Percentiles rank a stretch among this genome's conserved stretches.
These are phyloP conservation scores for Knoxia roxburghii DNA, from an alignment of 257 asterid genomes.

Conservation along the genomic window DNA sequence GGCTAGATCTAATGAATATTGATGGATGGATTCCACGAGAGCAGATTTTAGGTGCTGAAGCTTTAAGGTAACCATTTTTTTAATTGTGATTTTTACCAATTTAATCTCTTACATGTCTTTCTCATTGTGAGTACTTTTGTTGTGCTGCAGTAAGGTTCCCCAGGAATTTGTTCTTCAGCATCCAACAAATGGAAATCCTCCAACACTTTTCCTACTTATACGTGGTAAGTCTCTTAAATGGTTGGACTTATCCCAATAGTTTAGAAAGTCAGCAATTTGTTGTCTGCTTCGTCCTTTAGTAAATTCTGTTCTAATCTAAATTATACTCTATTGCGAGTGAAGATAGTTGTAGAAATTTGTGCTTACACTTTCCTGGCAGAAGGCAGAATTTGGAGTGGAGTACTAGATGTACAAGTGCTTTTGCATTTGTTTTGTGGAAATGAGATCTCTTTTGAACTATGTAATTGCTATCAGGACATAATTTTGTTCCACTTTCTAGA, in stretches of 20 bases:
- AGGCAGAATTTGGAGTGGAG: neutral
- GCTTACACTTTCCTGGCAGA: neutral
- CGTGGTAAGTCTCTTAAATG: slow-evolving; percentile 46
- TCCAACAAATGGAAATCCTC: slow-evolving; percentile 95
- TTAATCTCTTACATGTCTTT: slow-evolving; percentile 5
- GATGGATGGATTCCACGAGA: slow-evolving; percentile 99
- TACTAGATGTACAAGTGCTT: neutral
- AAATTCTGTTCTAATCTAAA: neutral
- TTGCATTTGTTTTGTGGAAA: neutral
- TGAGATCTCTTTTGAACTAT: neutral
- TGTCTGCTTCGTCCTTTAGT: neutral
- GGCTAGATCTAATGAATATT: slow-evolving; percentile 93
- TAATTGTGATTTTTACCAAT: slow-evolving; percentile 4
- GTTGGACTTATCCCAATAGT: neutral
- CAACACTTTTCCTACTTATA: slow-evolving; percentile 72
- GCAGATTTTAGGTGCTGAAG: slow-evolving; percentile 97
- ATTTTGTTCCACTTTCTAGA: neutral
- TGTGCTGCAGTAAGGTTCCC: slow-evolving; percentile 87
- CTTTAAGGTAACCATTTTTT: slow-evolving; percentile 56
- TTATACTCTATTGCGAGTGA: neutral
- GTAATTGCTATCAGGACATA: neutral
- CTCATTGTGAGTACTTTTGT: slow-evolving; percentile 17
- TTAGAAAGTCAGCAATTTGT: neutral
- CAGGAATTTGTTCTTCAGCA: slow-evolving; percentile 86
- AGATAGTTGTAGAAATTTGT: neutral